Conservation (phyloP, 805 yeast genomes). For the Cyberlindnera xishuangbannaensis region DNA sequence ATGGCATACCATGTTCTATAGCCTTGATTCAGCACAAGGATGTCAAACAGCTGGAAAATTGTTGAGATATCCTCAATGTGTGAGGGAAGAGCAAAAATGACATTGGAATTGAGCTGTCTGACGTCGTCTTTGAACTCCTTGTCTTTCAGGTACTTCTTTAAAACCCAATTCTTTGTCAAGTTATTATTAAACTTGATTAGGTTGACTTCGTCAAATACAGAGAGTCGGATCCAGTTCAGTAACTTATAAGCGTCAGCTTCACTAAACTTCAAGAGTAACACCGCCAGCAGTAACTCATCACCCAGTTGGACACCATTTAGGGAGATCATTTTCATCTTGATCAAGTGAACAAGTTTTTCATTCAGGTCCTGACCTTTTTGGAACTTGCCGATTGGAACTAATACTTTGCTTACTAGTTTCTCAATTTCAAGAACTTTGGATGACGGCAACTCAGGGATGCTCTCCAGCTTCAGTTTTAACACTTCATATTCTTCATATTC, state of each 20-base stretch:
- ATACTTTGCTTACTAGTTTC: constrained; percentile 9
- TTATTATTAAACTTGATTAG: constrained; percentile 18
- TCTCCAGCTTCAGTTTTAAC: constrained; percentile 25
- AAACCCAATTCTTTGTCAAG: constrained; percentile 10
- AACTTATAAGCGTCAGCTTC: constrained; percentile 19
- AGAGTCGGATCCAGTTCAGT: constrained; percentile 13
- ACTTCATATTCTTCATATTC: constrained; percentile 35
- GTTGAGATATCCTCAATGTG: constrained; percentile 6
- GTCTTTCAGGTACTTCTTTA: constrained; percentile 10
- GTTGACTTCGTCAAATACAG: constrained; percentile 12
- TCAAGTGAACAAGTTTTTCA: constrained; percentile 23
- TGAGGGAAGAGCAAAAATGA: constrained; percentile 3
- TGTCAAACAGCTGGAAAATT: constrained; percentile 19
- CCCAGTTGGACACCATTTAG: constrained; percentile 29
- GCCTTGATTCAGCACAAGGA: constrained; percentile 18
- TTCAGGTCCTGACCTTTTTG: constrained; percentile 9
- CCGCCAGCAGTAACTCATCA: constrained; percentile 29
- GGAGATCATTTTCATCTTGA: constrained; percentile 32
- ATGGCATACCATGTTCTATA: constrained; percentile 37
- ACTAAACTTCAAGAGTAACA: constrained; percentile 18
- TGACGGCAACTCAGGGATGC: constrained; percentile 26
- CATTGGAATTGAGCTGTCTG: constrained; percentile 8
- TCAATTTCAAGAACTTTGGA: constrained; percentile 26
- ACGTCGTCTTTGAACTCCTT: constrained; percentile 8
- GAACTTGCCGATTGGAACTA: constrained; percentile 12